phyloP scores from a whole-genome alignment of 352 stramenopile genomes.

The Phytophthora syringae region DNA sequence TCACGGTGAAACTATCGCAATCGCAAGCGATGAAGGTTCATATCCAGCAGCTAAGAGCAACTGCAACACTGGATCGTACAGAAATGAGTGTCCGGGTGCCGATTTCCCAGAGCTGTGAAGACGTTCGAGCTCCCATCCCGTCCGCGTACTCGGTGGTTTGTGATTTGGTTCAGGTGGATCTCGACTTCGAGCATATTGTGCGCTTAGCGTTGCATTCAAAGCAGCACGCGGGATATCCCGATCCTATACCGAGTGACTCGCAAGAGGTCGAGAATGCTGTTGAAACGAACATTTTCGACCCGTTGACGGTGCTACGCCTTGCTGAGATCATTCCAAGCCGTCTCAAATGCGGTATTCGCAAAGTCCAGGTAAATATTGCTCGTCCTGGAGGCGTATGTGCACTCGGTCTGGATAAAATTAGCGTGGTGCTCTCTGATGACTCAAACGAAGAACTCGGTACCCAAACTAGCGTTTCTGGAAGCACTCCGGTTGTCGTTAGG shows the following conservation, averaged over 20 bases:
- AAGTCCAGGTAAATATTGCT: constrained; percentile 25
- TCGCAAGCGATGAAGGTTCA: constrained; percentile 16
- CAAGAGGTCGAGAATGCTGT: neutral
- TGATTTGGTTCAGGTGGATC: constrained; percentile 24
- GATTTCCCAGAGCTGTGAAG: constrained; percentile 17
- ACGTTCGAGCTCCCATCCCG: constrained; percentile 28
- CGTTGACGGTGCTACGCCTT: constrained; percentile 16
- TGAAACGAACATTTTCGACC: neutral
- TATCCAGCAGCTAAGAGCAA: constrained; percentile 15
- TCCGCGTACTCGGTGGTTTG: constrained; percentile 22
- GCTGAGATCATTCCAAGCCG: constrained; percentile 22
- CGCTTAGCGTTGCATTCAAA: constrained; percentile 9
- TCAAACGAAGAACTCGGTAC: constrained; percentile 4
- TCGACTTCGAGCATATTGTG: constrained; percentile 27
- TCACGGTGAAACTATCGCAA: constrained; percentile 23
- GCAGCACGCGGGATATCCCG: neutral
- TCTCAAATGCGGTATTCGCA: constrained; percentile 14
- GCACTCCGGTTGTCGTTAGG: constrained; percentile 23
- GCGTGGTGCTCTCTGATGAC: constrained; percentile 9
- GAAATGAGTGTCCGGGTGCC: constrained; percentile 40
- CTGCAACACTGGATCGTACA: constrained; percentile 23
- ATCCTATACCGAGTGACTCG: neutral
- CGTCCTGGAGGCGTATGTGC: constrained; percentile 7
- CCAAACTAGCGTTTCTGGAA: neutral
- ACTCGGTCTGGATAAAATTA: constrained; percentile 19